Evolutionary conservation across 2,329 filamentous ascomycete species (phyloP), one percentile per base, ranked within the genome.

Genomic region (Penicillium sp.): DNA sequence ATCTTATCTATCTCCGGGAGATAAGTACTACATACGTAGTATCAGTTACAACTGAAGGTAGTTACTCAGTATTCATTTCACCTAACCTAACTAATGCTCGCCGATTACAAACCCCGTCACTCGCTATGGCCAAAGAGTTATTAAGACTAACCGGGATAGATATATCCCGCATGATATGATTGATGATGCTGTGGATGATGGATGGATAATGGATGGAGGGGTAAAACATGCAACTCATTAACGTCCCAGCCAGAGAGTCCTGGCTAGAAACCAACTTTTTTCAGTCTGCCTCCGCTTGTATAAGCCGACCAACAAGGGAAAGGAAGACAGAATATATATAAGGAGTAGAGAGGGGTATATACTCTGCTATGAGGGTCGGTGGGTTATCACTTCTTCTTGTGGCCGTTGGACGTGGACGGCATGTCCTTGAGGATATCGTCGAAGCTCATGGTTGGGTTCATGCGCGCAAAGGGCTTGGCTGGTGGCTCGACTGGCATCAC

Each of bases 371-470:
- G 26, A 7, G 16, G 8, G 14, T 26, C 18, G 23, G 51, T 45
- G 11, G 52, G 62, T 67, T 57, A n/a, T n/a, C 24, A 57, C 63
- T 68, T 72, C 65, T 73, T 71, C 62, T 74, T 73, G 55, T 68
- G 71, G 61, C 68, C 68, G 46, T 65, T 64, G n/a, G n/a, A n/a
- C n/a, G n/a, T 5, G 33, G 9, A 20, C n/a, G 69, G 70, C 48
- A 75, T 70, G 47, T 72, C 71, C 57, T 69, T 73, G 50, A 79
- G 62, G 54, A 79, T 79, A 51, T 76, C 73, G 59, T 79, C 77
- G 60, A 79, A 79, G 52, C 75, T 79, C 68, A 78, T 74, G 52
- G 74, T 74, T 9, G 77, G 77, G 59, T 79, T 78, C 61, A 75
- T 70, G 21, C 70, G 68, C 51, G 70, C 74, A 9, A 70, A 64